Base-by-base conservation (phyloP, 345 rosid species). In the Raphanus raphanistrum region DNA sequence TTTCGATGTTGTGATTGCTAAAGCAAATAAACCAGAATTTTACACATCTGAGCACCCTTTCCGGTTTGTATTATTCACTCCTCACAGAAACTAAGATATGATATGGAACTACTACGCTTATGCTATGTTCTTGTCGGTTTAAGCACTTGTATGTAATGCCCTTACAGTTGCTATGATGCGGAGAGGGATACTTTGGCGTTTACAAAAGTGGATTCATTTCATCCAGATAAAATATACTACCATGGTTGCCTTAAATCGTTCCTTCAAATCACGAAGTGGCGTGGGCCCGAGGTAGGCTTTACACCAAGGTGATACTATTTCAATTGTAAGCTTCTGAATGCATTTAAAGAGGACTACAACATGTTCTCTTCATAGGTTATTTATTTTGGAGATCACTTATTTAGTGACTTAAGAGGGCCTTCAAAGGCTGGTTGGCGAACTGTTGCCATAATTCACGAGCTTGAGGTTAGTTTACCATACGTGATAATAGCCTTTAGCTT, bases 391-490 rank as follows among this genome's bases (percentile, higher is more conserved):
- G 99, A 95, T 85, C 99, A 95, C 86, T 82, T 95, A 64, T 95
- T 95, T 82, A 95, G 99, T 77, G 99, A 95, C 73, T 83, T 95
- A 67, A 87, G 98, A 80, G 97, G 98, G 4, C 98, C 98, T 71
- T 87, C 98, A 48, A 92, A 89, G 82, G 93, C 98, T 72, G 98
- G 98, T 77, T 94, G 98, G 98, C 92, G 97, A 64, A 94, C 98
- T 71, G 95, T 95, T 80, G 98, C 98, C 27, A 90, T 94, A 73
- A 94, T 94, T 76, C 98, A 85, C 72, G 98, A 95, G 80, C 87
- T 95, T 50, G 99, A 92, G 85, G 99, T 92, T 86, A 38, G 85
- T 72, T 52, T 33, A 15, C 43, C 68, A 21, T 38, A 68, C 32
- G 13, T 66, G 15, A 13, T 64, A 0, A 27, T 70, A 29, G 21